Conservation (phyloP, 192 early-diverging fungal genomes). For the Glomus cerebriforme region DNA sequence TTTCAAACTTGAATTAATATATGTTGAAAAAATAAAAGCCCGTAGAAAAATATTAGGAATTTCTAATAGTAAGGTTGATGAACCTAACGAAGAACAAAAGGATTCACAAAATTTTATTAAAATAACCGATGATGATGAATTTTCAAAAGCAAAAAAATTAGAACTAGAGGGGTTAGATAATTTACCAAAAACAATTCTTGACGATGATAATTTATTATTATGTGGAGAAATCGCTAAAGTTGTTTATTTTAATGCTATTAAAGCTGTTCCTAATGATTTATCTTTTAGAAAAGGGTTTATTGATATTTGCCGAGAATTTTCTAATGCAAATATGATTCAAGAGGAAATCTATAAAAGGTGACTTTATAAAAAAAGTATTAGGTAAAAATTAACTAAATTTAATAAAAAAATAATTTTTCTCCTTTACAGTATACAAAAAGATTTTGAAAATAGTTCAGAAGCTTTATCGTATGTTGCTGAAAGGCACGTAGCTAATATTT, state of each 20-base stretch:
- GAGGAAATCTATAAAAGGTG: slow-evolving; percentile 41
- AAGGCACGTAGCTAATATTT: slow-evolving; percentile 1
- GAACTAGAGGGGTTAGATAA: slow-evolving; percentile 27
- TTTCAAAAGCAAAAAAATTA: slow-evolving; percentile 50
- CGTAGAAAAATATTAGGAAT: slow-evolving; percentile 81
- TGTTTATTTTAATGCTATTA: slow-evolving; percentile 81
- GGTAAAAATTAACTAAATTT: neutral
- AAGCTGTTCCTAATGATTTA: slow-evolving; percentile 70
- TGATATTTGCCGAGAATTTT: slow-evolving; percentile 61
- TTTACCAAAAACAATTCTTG: slow-evolving; percentile 57
- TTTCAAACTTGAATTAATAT: slow-evolving; percentile 89
- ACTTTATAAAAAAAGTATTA: neutral
- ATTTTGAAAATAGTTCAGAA: slow-evolving; percentile 56
- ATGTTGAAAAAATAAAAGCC: slow-evolving; percentile 82
- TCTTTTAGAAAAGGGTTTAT: slow-evolving; percentile 75
- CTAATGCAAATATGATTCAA: slow-evolving; percentile 47
- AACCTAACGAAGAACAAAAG: slow-evolving; percentile 40
- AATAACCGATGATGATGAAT: slow-evolving; percentile 44
- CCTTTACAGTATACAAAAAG: slow-evolving; percentile 50
- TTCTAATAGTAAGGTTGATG: slow-evolving; percentile 28
- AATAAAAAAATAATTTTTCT: slow-evolving; percentile 34
- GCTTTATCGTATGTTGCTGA: slow-evolving; percentile 57
- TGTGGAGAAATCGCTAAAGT: slow-evolving; percentile 74
- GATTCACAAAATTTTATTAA: slow-evolving; percentile 13
- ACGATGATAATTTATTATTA: slow-evolving; percentile 66